Conservation (phyloP, 208 protist genomes). For the Leishmania gerbilli region DNA sequence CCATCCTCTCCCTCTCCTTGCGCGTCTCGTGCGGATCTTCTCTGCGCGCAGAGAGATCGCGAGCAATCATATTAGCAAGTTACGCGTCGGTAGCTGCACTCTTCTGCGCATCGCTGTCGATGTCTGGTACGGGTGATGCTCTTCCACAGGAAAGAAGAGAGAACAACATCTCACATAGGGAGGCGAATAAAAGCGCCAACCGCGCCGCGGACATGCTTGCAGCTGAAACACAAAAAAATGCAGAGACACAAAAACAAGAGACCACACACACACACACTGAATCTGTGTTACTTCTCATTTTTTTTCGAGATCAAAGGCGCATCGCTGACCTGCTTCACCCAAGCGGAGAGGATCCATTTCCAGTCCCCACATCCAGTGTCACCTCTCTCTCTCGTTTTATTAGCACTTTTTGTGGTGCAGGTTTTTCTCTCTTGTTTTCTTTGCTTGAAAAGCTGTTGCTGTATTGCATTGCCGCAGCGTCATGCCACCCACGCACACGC, state of each 20-base stretch:
- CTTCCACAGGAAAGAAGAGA: neutral
- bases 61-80: neutral
- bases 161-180: neutral
- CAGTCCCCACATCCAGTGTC: too few relatives aligned
- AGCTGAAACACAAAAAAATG: neutral
- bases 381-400: too few relatives aligned
- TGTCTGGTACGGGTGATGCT: neutral
- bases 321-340: too few relatives aligned
- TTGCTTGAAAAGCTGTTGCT: too few relatives aligned
- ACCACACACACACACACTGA: too few relatives aligned
- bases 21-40: neutral
- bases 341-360: too few relatives aligned
- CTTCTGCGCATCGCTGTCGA: neutral
- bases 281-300: too few relatives aligned
- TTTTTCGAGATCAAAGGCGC: too few relatives aligned
- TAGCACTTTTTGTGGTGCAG: too few relatives aligned
- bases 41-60: neutral
- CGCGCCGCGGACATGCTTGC: neutral
- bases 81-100: neutral
- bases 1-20: neutral
- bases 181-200: too few relatives aligned
- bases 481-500: neutral
- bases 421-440: too few relatives aligned
- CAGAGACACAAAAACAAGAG: too few relatives aligned
- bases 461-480: neutral